Percentiles rank a stretch among this genome's conserved stretches.
Evolutionary conservation across 75 land plant genomes (phyloP).

Genomic region (Gnetum montanum): DNA sequence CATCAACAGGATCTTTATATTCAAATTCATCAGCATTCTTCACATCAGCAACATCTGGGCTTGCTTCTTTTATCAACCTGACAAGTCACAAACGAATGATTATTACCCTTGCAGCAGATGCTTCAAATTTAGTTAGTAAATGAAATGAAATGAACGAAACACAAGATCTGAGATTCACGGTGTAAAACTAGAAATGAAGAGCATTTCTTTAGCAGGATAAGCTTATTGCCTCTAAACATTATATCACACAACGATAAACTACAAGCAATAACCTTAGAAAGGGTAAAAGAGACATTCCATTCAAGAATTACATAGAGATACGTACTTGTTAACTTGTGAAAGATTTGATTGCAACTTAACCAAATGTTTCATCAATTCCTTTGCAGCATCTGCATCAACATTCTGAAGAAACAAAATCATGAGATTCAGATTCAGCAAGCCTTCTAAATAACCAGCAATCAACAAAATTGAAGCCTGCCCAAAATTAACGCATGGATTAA

Average conservation of each 20-base stretch:
- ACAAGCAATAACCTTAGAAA: too few species aligned
- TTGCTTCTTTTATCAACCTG: slow-evolving; percentile 63
- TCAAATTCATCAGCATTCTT: slow-evolving; percentile 92
- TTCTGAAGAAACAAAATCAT: slow-evolving; percentile 49
- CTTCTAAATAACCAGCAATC: neutral
- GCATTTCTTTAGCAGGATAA: too few species aligned
- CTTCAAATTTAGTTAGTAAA: too few species aligned
- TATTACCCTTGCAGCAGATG: too few species aligned
- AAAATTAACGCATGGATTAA: too few species aligned
- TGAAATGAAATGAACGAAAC: neutral
- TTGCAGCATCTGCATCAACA: slow-evolving; percentile 96
- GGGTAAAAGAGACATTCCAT: too few species aligned
- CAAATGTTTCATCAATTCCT: slow-evolving; percentile 84
- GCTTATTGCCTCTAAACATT: too few species aligned
- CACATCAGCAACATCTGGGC: slow-evolving; percentile 76
- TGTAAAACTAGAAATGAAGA: too few species aligned
- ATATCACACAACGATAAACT: too few species aligned
- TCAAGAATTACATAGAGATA: too few species aligned
- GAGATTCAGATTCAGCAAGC: neutral
- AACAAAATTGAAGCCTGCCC: neutral
- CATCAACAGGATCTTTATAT: slow-evolving; percentile 98
- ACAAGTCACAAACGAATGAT: slow-evolving; percentile 2
- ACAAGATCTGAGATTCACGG: too few species aligned
- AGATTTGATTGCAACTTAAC: slow-evolving; percentile 74
- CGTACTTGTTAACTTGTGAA: slow-evolving; percentile 79